Evolutionary conservation across 139 green algal species (phyloP).

Genomic region (Chlamydomonas sp.): DNA sequence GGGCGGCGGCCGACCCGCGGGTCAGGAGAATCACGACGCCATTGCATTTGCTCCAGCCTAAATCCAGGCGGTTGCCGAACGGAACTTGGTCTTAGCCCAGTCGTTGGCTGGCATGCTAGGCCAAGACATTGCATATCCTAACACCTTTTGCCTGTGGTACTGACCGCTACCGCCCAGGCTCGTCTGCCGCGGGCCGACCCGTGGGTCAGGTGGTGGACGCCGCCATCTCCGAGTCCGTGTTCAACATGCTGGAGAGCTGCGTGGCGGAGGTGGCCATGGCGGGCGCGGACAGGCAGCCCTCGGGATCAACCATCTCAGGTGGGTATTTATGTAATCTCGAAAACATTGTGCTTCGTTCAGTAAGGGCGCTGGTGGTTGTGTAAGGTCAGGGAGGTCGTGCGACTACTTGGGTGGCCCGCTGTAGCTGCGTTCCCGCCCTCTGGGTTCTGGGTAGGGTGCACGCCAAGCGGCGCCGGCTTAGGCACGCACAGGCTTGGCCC

Average conservation of each 20-base stretch:
- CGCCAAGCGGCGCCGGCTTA: no score
- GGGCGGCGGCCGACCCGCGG: no score
- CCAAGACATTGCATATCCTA: neutral
- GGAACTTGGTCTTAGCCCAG: no score
- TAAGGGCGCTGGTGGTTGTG: no score
- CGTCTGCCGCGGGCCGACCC: neutral
- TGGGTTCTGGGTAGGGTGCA: no score
- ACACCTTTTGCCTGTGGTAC: neutral
- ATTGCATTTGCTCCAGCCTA: no score
- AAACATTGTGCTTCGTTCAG: neutral
- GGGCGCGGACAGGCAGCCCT: conserved; percentile 62
- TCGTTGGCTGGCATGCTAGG: no score
- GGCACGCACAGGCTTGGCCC: no score
- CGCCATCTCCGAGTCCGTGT: conserved; percentile 78
- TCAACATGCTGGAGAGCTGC: conserved; percentile 86
- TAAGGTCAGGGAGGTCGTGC: no score
- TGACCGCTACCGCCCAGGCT: neutral
- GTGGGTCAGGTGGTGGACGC: conserved; percentile 81
- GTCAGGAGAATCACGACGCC: neutral
- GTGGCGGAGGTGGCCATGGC: conserved; percentile 63
- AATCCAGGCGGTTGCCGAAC: no score
- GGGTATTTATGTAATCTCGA: neutral
- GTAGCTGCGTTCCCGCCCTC: no score
- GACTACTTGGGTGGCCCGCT: no score
- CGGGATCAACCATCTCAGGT: conserved; percentile 77